A percentile compares a stretch with the other conserved stretches of the same genome.
These are phyloP conservation scores for Kodamaea fungicola DNA, from an alignment of 1,139 yeast species.

Conservation along the genomic window DNA sequence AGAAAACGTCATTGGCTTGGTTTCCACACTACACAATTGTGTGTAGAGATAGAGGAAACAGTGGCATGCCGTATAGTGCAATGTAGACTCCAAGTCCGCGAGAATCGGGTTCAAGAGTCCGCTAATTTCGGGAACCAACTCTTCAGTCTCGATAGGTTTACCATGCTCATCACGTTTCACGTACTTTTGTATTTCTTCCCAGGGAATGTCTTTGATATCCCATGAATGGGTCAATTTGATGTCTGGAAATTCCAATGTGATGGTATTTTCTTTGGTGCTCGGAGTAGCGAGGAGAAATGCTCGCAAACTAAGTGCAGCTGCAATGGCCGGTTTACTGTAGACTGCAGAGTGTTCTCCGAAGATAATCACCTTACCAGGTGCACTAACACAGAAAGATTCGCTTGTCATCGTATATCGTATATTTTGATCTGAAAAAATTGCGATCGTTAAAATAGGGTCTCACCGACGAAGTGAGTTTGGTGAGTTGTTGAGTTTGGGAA, in stretches of 20 bases:
- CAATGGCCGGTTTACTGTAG: slow-evolving; percentile 86
- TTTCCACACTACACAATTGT: slow-evolving; percentile 47
- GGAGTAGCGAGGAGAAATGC: slow-evolving; percentile 70
- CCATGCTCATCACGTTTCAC: slow-evolving; percentile 19
- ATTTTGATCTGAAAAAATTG: too few relatives aligned
- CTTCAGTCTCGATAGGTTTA: slow-evolving; percentile 46
- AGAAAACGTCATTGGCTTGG: slow-evolving; percentile 55
- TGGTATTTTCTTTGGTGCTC: slow-evolving; percentile 29
- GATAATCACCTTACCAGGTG: slow-evolving; percentile 95
- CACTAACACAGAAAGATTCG: slow-evolving; percentile 68
- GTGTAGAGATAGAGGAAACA: slow-evolving; percentile 79
- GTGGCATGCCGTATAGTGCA: slow-evolving; percentile 79
- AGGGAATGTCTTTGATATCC: slow-evolving; percentile 60
- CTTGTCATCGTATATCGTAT: too few relatives aligned
- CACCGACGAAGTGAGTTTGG: too few relatives aligned
- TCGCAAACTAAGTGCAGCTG: slow-evolving; percentile 80
- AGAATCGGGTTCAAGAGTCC: slow-evolving; percentile 45
- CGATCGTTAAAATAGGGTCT: too few relatives aligned
- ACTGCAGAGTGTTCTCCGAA: slow-evolving; percentile 99
- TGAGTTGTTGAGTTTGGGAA: too few relatives aligned
- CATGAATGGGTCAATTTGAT: slow-evolving; percentile 64
- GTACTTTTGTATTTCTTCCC: slow-evolving; percentile 38
- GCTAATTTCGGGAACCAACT: slow-evolving; percentile 59
- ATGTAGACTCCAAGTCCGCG: slow-evolving; percentile 43
- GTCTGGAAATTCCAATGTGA: slow-evolving; percentile 80